Conservation (phyloP, 2,329 filamentous ascomycete genomes). For the Exophiala xenobiotica region DNA sequence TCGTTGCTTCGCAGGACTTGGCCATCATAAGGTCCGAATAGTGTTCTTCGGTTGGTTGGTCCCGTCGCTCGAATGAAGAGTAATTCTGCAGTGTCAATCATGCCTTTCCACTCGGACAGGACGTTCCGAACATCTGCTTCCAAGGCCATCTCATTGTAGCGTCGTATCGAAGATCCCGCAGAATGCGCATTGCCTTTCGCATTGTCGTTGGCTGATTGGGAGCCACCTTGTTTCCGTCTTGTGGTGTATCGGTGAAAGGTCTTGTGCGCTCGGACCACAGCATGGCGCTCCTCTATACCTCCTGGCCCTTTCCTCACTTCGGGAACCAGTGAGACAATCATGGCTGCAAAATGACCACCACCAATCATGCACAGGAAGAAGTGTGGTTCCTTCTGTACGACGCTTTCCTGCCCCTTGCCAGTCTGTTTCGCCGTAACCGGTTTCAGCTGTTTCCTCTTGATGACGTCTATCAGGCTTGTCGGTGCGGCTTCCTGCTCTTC, state of each 20-base stretch:
- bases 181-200: constrained; percentile 94
- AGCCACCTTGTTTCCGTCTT: constrained; percentile 89
- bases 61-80: constrained; percentile 90
- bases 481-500: constrained; percentile 67
- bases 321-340: constrained; percentile 86
- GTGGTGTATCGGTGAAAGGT: constrained; percentile 98
- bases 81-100: constrained; percentile 81
- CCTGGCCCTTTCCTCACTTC: constrained; percentile 68
- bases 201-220: constrained; percentile 89
- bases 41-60: constrained; percentile 76
- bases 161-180: constrained; percentile 81
- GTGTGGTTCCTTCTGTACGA: constrained; percentile 65
- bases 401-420: constrained; percentile 37
- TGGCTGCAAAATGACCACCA: constrained; percentile 94
- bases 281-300: constrained; percentile 76
- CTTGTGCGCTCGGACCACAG: constrained; percentile 89
- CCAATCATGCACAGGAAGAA: constrained; percentile 98
- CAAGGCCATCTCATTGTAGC: constrained; percentile 91
- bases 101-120: constrained; percentile 76
- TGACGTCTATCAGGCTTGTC: constrained; percentile 61
- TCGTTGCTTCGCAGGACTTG: constrained; percentile 81
- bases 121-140: constrained; percentile 83
- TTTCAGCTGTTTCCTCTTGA: constrained; percentile 74
- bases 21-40: constrained; percentile 89
- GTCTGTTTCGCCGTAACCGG: constrained; percentile 52